Evolutionary conservation across 2,329 filamentous ascomycete species (phyloP).

Genomic region (Blastomyces parvus): DNA sequence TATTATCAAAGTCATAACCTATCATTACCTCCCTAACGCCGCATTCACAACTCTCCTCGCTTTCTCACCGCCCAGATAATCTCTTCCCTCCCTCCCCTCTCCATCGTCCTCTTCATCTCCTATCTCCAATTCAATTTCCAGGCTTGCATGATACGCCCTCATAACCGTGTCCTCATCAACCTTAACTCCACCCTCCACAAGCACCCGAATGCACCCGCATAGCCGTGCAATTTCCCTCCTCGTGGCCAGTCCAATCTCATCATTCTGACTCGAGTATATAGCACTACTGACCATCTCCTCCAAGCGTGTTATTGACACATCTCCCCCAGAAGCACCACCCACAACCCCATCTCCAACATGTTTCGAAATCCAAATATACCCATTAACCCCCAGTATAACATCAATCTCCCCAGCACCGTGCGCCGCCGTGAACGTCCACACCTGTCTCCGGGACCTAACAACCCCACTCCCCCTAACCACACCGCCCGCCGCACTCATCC

Average conservation of each 20-base stretch:
- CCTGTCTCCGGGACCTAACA: slow-evolving; percentile 71
- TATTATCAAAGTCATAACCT: background rate
- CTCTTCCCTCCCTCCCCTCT: slow-evolving; percentile 27
- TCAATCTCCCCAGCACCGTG: slow-evolving; percentile 55
- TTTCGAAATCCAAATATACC: slow-evolving; percentile 91
- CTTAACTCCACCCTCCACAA: slow-evolving; percentile 71
- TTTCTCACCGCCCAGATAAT: slow-evolving; percentile 36
- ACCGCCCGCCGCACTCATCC: slow-evolving; percentile 63
- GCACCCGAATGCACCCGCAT: slow-evolving; percentile 66
- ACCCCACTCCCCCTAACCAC: slow-evolving; percentile 67
- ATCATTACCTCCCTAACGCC: slow-evolving; percentile 9
- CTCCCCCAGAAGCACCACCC: slow-evolving; percentile 33
- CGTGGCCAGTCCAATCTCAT: slow-evolving; percentile 64
- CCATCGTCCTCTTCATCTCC: slow-evolving; percentile 30
- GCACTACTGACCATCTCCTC: slow-evolving; percentile 78
- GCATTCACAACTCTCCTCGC: slow-evolving; percentile 29
- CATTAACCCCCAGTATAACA: slow-evolving; percentile 86
- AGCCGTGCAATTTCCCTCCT: slow-evolving; percentile 82
- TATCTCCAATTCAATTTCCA: slow-evolving; percentile 52
- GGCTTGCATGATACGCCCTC: slow-evolving; percentile 68
- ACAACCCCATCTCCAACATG: slow-evolving; percentile 56
- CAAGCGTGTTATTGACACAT: slow-evolving; percentile 64
- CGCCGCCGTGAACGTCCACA: slow-evolving; percentile 60
- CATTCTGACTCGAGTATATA: slow-evolving; percentile 93
- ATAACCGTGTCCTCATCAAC: slow-evolving; percentile 88